These are phyloP conservation scores for Polychaeton citri DNA, from an alignment of 2,329 filamentous ascomycete species.

Conservation along the genomic window DNA sequence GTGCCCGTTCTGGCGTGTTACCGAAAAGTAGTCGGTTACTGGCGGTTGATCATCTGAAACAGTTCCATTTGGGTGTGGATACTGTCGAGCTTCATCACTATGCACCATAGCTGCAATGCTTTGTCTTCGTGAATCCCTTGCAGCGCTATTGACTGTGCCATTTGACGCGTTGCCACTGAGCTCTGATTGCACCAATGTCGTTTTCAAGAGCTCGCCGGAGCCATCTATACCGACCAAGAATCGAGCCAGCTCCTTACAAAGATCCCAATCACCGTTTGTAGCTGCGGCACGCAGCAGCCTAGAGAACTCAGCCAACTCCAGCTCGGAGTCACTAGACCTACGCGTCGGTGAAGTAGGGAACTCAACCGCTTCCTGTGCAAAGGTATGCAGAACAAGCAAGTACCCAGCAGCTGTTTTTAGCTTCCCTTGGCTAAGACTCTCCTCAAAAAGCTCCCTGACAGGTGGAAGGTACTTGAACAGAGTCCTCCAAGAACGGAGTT, in stretches of 20 bases:
- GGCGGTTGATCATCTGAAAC: no score
- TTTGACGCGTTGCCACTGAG: slow-evolving; percentile 1
- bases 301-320: slow-evolving; percentile 52
- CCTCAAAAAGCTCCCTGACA: slow-evolving; percentile 83
- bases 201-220: slow-evolving; percentile 63
- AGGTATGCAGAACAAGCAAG: slow-evolving; percentile 82
- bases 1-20: background rate
- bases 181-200: slow-evolving; percentile 43
- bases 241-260: slow-evolving; percentile 89
- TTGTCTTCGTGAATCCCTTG: background rate
- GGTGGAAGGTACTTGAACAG: slow-evolving; percentile 85
- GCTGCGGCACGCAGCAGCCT: slow-evolving; percentile 70
- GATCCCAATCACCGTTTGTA: slow-evolving; percentile 77
- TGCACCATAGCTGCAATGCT: background rate
- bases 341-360: background rate
- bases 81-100: background rate
- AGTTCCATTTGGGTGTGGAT: no score
- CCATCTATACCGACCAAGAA: slow-evolving; percentile 89
- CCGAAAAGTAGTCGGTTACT: background rate
- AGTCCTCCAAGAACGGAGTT: slow-evolving; percentile 87
- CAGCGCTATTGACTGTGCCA: background rate
- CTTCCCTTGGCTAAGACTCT: slow-evolving; percentile 69
- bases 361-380: slow-evolving; percentile 29
- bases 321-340: slow-evolving; percentile 20
- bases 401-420: slow-evolving; percentile 95